Evolutionary conservation across 2,329 filamentous ascomycete genomes (phyloP).

Genomic region (Pseudogymnoascus destructans): DNA sequence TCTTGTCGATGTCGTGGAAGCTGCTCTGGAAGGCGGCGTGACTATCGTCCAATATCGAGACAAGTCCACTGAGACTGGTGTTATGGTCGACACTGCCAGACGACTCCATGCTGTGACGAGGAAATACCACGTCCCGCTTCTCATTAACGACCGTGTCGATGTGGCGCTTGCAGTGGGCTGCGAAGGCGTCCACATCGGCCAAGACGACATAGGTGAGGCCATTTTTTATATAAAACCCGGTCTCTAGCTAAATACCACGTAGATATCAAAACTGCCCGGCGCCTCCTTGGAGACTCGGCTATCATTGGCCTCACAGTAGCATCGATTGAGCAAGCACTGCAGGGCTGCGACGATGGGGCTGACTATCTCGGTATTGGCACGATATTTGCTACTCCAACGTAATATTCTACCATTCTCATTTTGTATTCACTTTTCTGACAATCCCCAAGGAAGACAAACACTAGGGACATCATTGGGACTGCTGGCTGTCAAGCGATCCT

Average conservation of each 20-base stretch:
- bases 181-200: conserved; percentile 87
- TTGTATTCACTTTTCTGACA: conserved; percentile 8
- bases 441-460: conserved; percentile 61
- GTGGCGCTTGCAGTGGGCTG: conserved; percentile 75
- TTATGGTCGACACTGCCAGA: conserved; percentile 56
- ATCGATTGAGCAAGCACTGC: conserved; percentile 56
- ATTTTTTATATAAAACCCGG: not conserved
- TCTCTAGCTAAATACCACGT: conserved; percentile 13
- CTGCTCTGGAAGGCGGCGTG: conserved; percentile 65
- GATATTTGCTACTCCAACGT: conserved; percentile 74
- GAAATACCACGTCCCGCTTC: conserved; percentile 56
- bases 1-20: conserved; percentile 60
- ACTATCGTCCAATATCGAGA: conserved; percentile 85
- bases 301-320: conserved; percentile 87
- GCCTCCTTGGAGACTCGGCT: conserved; percentile 57
- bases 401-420: conserved; percentile 24
- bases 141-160: conserved; percentile 90
- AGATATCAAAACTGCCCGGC: conserved; percentile 54
- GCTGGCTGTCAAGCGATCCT: conserved; percentile 58
- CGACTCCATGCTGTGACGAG: conserved; percentile 59
- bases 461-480: conserved; percentile 67
- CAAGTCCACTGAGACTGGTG: conserved; percentile 64
- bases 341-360: conserved; percentile 62
- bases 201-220: conserved; percentile 70
- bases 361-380: conserved; percentile 88